Conservation (phyloP, 2,329 filamentous ascomycete species). For the Didymella keratinophila region DNA sequence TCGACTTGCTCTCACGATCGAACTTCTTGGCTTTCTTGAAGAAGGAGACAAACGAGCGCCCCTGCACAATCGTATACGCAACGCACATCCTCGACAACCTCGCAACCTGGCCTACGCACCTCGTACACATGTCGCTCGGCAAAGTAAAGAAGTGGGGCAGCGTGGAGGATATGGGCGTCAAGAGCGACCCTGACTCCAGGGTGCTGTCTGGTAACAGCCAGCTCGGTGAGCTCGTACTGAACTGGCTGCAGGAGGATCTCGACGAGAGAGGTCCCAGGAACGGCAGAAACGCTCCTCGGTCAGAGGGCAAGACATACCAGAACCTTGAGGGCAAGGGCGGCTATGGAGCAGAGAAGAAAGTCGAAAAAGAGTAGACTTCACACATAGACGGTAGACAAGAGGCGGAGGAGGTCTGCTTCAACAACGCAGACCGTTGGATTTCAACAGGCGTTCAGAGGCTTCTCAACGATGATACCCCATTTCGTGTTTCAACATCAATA, state of each 20-base stretch:
- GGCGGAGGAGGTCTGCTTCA: conserved; percentile 32
- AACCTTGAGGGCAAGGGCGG: conserved; percentile 67
- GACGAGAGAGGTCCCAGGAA: conserved; percentile 79
- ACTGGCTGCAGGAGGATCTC: conserved; percentile 85
- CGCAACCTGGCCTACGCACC: conserved; percentile 91
- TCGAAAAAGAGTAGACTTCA: conserved; percentile 14
- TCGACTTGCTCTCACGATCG: conserved; percentile 84
- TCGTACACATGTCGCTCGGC: conserved; percentile 94
- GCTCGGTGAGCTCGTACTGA: conserved; percentile 85
- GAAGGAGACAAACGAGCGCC: conserved; percentile 79
- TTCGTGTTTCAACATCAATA: conserved; percentile 40
- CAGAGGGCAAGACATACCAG: conserved; percentile 71
- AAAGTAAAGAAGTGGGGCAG: conserved; percentile 85
- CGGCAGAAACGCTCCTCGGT: conserved; percentile 53
- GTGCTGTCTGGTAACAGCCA: conserved; percentile 75
- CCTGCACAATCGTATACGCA: conserved; percentile 94
- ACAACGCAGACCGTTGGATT: conserved; percentile 30
- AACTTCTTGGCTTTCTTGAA: conserved; percentile 89
- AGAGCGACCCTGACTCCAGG: conserved; percentile 51
- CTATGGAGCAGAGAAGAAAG: conserved; percentile 66
- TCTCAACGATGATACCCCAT: conserved; percentile 51
- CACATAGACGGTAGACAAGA: neutral
- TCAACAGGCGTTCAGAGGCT: conserved; percentile 36
- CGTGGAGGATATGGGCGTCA: conserved; percentile 67
- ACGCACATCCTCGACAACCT: conserved; percentile 97